These are phyloP conservation scores for Gynandropsis gynandra DNA, from an alignment of 345 rosid species.

Conservation along the genomic window DNA sequence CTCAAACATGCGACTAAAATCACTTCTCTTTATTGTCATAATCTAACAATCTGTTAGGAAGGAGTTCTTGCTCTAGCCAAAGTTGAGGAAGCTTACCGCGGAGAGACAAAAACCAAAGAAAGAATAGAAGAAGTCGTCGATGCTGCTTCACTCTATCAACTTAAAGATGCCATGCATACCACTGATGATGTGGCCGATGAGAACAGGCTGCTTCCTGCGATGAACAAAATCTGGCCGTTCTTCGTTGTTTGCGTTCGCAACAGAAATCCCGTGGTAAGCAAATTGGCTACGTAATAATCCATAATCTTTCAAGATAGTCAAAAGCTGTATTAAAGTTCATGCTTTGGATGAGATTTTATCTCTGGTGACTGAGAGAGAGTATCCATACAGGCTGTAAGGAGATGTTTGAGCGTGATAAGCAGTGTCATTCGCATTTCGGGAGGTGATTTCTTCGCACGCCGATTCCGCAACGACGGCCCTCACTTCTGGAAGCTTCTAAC, in stretches of 20 bases:
- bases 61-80: conserved; percentile 57
- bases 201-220: conserved; percentile 85
- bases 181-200: conserved; percentile 61
- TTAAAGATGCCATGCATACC: conserved; percentile 51
- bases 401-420: conserved; percentile 52
- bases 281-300: not conserved
- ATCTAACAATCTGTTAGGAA: conserved; percentile 33
- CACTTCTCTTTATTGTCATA: conserved; percentile 3
- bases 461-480: conserved; percentile 62
- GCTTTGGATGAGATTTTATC: too few relatives aligned
- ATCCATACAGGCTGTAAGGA: conserved; percentile 50
- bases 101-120: conserved; percentile 64
- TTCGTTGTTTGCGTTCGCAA: conserved; percentile 61
- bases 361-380: too few relatives aligned
- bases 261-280: conserved; percentile 52
- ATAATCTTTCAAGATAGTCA: not conserved
- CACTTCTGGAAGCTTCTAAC: conserved; percentile 82
- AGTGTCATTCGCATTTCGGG: conserved; percentile 58
- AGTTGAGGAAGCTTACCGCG: conserved; percentile 73
- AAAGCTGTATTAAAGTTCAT: not conserved
- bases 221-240: conserved; percentile 89
- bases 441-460: conserved; percentile 92
- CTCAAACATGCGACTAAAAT: not conserved
- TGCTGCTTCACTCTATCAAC: conserved; percentile 48
- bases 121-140: conserved; percentile 53